Evolutionary conservation across 306 rosid genomes (phyloP), one percentile per base, ranked within the genome.

Genomic region (Glycyrrhiza uralensis): DNA sequence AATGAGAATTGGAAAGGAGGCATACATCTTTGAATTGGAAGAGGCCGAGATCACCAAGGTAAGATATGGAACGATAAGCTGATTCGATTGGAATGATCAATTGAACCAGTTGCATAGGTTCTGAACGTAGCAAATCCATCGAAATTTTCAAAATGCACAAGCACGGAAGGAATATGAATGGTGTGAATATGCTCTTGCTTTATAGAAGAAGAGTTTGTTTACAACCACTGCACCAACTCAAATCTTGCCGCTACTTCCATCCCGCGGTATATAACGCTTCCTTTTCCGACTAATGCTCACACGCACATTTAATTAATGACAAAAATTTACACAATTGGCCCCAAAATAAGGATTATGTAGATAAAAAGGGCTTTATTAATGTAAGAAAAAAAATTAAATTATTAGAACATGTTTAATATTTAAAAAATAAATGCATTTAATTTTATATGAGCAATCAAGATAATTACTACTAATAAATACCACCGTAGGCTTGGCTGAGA

Each of bases 81-180:
- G 97, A 71, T 73, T 93, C 98, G 35, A 80, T 80, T 38, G 96
- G 96, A 80, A 93, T 88, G 71, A 93, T 89, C 64, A 89, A 86
- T 51, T 89, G 98, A 80, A 44, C 94, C 23, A 93, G 71, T 29
- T 93, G 97, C 98, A 89, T 93, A 46, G 96, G 88, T 85, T 90
- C 94, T 69, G 98, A 89, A 5, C 91, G 94, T 18, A 93, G 83
- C 54, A 90, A 86, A 89, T 90, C 92, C 98, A 90, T 89, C 69
- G 75, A 60, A 26, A 30, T 41, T 65, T 45, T 65, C 18, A 69
- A 59, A 75, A 66, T 66, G 76, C 68, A 39, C 30, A 50, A 20
- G 30, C 47, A 44, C 20, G 4, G 11, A 62, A 52, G 30, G 69
- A 73, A 52, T 47, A 33, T 36, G 32, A 55, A 66, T 14, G 71